Percentiles rank a stretch among this genome's conserved stretches.
phyloP scores from a whole-genome alignment of 2,329 filamentous ascomycete species.

The Moelleriella libera region DNA sequence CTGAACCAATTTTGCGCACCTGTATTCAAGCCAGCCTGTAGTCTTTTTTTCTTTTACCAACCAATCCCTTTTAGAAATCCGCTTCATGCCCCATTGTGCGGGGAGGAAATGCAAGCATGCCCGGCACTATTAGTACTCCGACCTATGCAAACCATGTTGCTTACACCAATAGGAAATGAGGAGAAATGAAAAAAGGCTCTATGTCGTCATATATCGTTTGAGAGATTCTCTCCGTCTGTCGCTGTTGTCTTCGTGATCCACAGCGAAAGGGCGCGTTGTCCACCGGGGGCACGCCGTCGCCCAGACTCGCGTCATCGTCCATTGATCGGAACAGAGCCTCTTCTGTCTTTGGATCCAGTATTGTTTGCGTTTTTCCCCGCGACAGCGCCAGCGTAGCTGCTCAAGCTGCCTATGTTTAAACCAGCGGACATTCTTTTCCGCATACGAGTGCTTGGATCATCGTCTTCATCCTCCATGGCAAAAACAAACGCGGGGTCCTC shows the following conservation, averaged over 20 bases:
- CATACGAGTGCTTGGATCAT: slow-evolving; percentile 28
- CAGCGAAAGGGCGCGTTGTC: not conserved
- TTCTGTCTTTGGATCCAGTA: slow-evolving; percentile 14
- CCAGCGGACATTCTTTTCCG: slow-evolving; percentile 35
- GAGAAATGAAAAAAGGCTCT: not conserved
- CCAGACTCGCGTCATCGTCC: slow-evolving; percentile 12
- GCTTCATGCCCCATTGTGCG: not conserved
- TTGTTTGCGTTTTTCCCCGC: slow-evolving; percentile 12
- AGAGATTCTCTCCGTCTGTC: too few species aligned
- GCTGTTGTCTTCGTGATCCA: too few species aligned
- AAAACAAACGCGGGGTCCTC: slow-evolving; percentile 52
- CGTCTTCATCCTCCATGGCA: slow-evolving; percentile 50
- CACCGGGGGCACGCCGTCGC: too few species aligned
- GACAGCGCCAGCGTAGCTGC: slow-evolving; percentile 25
- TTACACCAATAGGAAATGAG: not conserved
- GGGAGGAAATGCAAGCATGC: not conserved
- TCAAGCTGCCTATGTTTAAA: slow-evolving; percentile 21
- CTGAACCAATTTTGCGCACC: not conserved
- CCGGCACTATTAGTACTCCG: not conserved
- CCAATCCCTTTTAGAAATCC: too few species aligned
- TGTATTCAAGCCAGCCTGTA: not conserved
- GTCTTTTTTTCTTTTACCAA: not conserved
- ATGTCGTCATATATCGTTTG: too few species aligned
- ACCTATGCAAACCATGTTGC: not conserved
- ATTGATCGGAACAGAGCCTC: slow-evolving; percentile 15